Base-by-base conservation (phyloP, 108 stramenopile species). In the Nitzschia sp. region DNA sequence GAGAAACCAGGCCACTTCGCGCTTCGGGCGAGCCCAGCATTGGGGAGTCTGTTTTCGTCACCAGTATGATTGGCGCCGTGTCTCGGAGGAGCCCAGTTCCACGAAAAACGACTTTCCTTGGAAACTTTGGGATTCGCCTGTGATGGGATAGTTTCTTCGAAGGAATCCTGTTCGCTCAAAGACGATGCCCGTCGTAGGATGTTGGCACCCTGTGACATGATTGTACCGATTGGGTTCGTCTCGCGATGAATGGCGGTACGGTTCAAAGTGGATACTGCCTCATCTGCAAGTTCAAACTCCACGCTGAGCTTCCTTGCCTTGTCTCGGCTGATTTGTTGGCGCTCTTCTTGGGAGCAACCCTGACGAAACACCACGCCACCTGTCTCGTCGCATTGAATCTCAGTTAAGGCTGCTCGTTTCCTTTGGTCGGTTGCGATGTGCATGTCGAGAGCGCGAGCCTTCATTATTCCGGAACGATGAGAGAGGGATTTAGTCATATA, bases 391-490 rank as follows among this genome's bases (percentile, higher is more conserved):
- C 22, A 24, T 15, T 24, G 54, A 12, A 25, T 25, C 22, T 55
- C 46, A 17, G 46, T 48, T 6, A 48, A 17, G 46, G 14, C 46
- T 15, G 46, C 6, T 40, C 57, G 34, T 34, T 58, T 39, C 22
- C 25, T 17, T 17, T 12, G 15, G 53, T 25, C 38, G 29, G 15
- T 43, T 25, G 43, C 43, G 22, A 3, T 11, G 42, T 40, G 24
- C 61, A 62, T 40, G 21, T 62, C 43, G 38, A 62, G 43, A 44
- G 61, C 61, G 0, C 61, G 12, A 22, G 10, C n/a, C 43, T 62
- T 62, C 61, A 62, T 62, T 10, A 62, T 46, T 11, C 57, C 57
- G 12, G 57, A 58, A 10, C 57, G 29, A 11, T 38, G n/a, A 38
- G 15, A n/a, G 39, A 58, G 57, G 26, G 57, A n/a, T 19, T 58